Conservation (phyloP, 805 yeast species). For the Nakazawaea ishiwadae region DNA sequence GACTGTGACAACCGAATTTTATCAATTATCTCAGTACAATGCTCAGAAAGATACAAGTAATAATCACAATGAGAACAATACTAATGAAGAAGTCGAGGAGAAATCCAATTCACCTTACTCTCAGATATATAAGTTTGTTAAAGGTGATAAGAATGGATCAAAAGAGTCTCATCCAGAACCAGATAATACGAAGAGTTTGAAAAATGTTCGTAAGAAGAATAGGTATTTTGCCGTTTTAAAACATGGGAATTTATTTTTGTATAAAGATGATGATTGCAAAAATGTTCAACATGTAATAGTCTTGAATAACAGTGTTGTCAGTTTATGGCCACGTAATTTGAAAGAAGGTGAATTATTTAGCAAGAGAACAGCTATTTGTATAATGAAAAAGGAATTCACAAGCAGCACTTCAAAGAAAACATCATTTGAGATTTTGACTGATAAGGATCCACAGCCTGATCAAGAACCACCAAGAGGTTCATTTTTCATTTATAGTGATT, state of each 20-base stretch:
- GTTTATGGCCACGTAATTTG: slow-evolving; percentile 80
- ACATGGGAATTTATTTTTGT: slow-evolving; percentile 87
- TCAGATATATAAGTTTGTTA: slow-evolving; percentile 54
- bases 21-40: slow-evolving; percentile 40
- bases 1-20: slow-evolving; percentile 75
- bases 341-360: slow-evolving; percentile 78
- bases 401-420: slow-evolving; percentile 16
- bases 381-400: slow-evolving; percentile 44
- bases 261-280: slow-evolving; percentile 60
- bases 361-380: slow-evolving; percentile 72
- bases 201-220: slow-evolving; percentile 45
- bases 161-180: slow-evolving; percentile 21
- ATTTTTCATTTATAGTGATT: slow-evolving; percentile 69
- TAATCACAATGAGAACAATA: slow-evolving; percentile 2
- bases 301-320: slow-evolving; percentile 61
- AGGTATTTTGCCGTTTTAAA: slow-evolving; percentile 66
- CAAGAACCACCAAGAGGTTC: slow-evolving; percentile 29
- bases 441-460: slow-evolving; percentile 10
- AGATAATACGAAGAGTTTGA: slow-evolving; percentile 32
- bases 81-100: not conserved
- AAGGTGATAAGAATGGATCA: slow-evolving; percentile 23
- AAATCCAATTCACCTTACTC: slow-evolving; percentile 39
- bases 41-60: slow-evolving; percentile 17
- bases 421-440: slow-evolving; percentile 2
- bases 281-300: slow-evolving; percentile 78